phyloP scores from a whole-genome alignment of 768 basidiomycete genomes.

The Sistotremastrum suecicum region DNA sequence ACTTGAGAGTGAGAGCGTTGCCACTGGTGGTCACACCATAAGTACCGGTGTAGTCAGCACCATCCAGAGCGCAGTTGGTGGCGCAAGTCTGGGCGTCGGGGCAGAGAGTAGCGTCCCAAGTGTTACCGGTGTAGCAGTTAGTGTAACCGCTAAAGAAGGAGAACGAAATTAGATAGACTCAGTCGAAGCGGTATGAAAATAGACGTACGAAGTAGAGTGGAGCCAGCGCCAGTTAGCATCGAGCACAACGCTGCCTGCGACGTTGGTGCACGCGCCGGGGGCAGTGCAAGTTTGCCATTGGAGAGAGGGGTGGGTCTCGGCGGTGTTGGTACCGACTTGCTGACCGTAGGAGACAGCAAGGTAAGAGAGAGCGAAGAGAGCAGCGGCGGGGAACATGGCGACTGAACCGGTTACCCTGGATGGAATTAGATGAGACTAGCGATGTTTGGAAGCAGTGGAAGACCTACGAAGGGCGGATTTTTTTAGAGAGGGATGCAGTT shows the following conservation, averaged over 20 bases:
- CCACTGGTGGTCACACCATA: constrained; percentile 21
- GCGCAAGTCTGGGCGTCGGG: constrained; percentile 35
- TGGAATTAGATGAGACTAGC: no score
- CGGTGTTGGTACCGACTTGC: constrained; percentile 32
- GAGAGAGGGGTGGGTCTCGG: constrained; percentile 37
- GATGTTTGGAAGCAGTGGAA: no score
- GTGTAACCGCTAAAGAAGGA: constrained; percentile 23
- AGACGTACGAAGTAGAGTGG: constrained; percentile 7
- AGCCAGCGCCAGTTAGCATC: constrained; percentile 44
- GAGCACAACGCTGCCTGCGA: constrained; percentile 24
- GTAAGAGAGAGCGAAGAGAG: constrained; percentile 25
- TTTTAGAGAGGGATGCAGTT: no score
- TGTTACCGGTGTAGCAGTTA: constrained; percentile 41
- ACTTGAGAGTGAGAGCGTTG: constrained; percentile 18
- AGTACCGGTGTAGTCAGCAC: constrained; percentile 19
- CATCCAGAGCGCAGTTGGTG: constrained; percentile 16
- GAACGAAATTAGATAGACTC: not conserved
- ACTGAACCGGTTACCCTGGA: constrained; percentile 12
- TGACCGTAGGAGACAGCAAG: constrained; percentile 32
- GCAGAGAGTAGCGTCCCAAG: constrained; percentile 38
- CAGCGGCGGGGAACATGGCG: constrained; percentile 24
- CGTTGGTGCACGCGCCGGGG: constrained; percentile 25
- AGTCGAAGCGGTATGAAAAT: no score
- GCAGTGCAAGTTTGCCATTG: constrained; percentile 33
- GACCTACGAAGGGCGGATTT: no score